Base-by-base conservation (phyloP, 345 rosid genomes). In the Angophora floribunda region DNA sequence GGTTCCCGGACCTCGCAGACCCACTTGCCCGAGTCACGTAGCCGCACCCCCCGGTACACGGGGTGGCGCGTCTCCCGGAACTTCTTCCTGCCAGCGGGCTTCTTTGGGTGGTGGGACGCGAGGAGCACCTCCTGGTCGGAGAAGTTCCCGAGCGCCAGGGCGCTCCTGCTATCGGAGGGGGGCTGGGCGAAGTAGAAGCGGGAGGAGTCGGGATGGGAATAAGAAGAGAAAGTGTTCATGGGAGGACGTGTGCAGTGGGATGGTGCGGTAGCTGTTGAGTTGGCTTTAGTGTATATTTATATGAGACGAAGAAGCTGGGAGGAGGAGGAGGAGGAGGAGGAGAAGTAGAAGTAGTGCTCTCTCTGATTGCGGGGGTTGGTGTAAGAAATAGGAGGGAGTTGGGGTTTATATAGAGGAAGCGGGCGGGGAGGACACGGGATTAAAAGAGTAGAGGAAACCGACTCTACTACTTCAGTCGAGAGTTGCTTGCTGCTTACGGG, bases 1-100 rank as follows among this genome's bases (percentile, higher is more conserved):
- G 98, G 99, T 89, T 96, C 98, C 79, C 99, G 92, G 15, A 96
- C 94, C 88, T 97, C 99, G 51, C 96, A 96, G 3, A 96, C 99
- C 99, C 99, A 96, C 91, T 97, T 97, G 5, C 96, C 98, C 0
- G 97, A 93, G 70, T 92, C 91, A 91, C 98, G 94, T 89, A 89
- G 82, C 86, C 98, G 92, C 41, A 96, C 98, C 17, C 99, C 99
- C 2, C 97, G 92, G 91, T 91, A 96, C 86, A 97, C 94, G 10
- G 99, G 99, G 87, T 96, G 99, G 53, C 99, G 92, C 13, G 97
- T 96, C 94, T 96, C 99, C 86, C 93, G 88, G 80, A 96, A 94
- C 93, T 97, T 97, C 97, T 95, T 97, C 88, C 99, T 86, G 21
- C 99, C 99, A 0, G 96, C 97, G 30, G 93, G 91, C 93, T 92